phyloP scores from a whole-genome alignment of 768 basidiomycete genomes.

The Naganishia onofrii region DNA sequence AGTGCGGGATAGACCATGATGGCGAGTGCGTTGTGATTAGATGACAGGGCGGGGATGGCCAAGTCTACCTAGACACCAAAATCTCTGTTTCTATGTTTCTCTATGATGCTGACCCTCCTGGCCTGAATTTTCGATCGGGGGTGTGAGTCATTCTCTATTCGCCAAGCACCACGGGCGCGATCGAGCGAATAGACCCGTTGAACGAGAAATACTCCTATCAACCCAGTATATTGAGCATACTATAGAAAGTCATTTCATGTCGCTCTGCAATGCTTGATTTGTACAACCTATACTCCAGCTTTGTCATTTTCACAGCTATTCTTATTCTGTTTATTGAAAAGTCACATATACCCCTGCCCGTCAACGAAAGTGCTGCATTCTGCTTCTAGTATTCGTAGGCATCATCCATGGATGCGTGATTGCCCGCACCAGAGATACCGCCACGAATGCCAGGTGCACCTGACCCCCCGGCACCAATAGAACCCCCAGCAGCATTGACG shows the following conservation, averaged over 20 bases:
- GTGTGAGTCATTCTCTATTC: neutral
- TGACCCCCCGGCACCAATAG: slow-evolving; percentile 12
- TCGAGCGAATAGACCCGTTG: slow-evolving; percentile 3
- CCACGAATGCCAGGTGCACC: slow-evolving; percentile 12
- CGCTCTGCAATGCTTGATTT: neutral
- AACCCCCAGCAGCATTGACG: slow-evolving; percentile 8
- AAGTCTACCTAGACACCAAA: neutral
- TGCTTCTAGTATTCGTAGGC: slow-evolving; percentile 11
- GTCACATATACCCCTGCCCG: neutral
- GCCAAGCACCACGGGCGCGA: slow-evolving; percentile 2
- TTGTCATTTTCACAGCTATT: neutral
- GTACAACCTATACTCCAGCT: neutral
- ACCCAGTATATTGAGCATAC: neutral
- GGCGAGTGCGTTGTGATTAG: neutral
- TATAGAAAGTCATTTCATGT: neutral
- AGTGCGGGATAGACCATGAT: slow-evolving; percentile 47
- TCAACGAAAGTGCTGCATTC: neutral
- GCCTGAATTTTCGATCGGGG: slow-evolving; percentile 2
- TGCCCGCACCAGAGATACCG: neutral
- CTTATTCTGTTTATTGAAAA: neutral
- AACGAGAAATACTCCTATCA: too few species aligned
- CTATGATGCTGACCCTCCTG: neutral
- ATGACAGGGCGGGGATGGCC: neutral
- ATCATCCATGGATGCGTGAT: neutral
- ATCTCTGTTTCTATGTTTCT: neutral